A percentile compares a stretch with the other conserved stretches of the same genome.
Evolutionary conservation across 2,329 filamentous ascomycete species (phyloP).

Genomic region (Chaetothyriales sp.): DNA sequence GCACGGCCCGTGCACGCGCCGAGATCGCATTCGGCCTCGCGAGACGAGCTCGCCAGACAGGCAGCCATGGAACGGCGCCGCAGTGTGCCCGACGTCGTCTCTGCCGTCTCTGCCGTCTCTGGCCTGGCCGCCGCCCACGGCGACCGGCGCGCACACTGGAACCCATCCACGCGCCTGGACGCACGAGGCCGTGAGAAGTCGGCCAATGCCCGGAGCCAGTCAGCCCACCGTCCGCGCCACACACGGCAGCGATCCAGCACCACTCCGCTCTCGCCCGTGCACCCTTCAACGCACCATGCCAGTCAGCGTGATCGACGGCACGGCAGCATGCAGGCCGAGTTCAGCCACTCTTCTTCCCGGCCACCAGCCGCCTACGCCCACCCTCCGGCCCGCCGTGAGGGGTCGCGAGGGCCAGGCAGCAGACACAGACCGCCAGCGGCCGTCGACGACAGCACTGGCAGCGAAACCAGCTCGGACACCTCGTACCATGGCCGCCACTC

Average conservation of each 20-base stretch:
- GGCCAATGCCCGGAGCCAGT: conserved; percentile 14
- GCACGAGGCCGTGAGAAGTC: conserved; percentile 3
- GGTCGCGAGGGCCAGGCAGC: not conserved
- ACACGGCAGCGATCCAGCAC: conserved; percentile 13
- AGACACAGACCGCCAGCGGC: conserved; percentile 1
- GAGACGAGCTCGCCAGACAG: conserved; percentile 9
- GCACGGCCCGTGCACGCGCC: conserved; percentile 5
- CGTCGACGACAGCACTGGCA: conserved; percentile 8
- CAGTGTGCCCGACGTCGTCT: conserved; percentile 16
- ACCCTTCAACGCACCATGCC: conserved; percentile 1
- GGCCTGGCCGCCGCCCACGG: not conserved
- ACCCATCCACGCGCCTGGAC: conserved; percentile 1
- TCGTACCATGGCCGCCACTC: not conserved
- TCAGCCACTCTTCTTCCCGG: conserved; percentile 7
- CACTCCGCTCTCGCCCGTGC: conserved; percentile 2
- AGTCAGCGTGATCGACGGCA: conserved; percentile 4
- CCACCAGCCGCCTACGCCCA: conserved; percentile 10
- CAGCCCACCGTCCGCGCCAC: conserved; percentile 10
- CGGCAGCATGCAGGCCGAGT: conserved; percentile 2
- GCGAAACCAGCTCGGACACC: not conserved
- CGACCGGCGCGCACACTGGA: conserved; percentile 10
- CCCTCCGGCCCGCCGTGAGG: not conserved
- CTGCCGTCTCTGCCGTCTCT: no score
- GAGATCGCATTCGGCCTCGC: conserved; percentile 9
- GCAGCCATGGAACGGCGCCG: conserved; percentile 12